Percentiles rank a stretch among this genome's conserved stretches.
phyloP scores from a whole-genome alignment of 108 stramenopile species.

The Nitzschia sp. region DNA sequence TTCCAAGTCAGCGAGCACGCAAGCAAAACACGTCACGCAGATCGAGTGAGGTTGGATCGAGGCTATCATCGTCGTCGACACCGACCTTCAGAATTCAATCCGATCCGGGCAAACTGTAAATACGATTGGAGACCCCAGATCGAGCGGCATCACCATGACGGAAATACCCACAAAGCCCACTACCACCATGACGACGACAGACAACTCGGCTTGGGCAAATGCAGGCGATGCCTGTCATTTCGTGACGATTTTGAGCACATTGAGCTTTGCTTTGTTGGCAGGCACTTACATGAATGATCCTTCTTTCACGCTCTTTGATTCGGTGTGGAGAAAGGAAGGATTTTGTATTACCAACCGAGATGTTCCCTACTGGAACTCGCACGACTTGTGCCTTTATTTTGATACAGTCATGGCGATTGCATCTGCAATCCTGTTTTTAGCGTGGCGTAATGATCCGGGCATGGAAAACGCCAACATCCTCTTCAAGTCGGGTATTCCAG shows the following conservation, averaged over 20 bases:
- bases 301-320: constrained; percentile 13
- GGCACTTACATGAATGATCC: not conserved
- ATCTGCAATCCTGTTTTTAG: constrained; percentile 3
- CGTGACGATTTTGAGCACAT: not conserved
- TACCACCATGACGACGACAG: no score
- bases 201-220: not conserved
- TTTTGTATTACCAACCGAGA: constrained; percentile 29
- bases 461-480: constrained; percentile 4
- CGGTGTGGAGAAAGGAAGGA: constrained; percentile 26
- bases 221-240: not conserved
- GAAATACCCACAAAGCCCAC: no score
- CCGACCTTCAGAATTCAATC: no score
- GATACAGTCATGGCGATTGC: constrained; percentile 10
- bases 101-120: no score
- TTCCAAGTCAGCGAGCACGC: no score
- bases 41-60: no score
- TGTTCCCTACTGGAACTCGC: constrained; percentile 21
- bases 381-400: constrained; percentile 18
- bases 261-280: not conserved
- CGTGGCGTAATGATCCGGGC: constrained; percentile 11
- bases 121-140: no score
- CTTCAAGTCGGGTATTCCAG: constrained; percentile 6
- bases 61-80: no score
- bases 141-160: no score
- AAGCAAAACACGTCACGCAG: no score